phyloP scores from a whole-genome alignment of 805 yeast species.

The Schwanniomyces pseudopolymorphus region DNA sequence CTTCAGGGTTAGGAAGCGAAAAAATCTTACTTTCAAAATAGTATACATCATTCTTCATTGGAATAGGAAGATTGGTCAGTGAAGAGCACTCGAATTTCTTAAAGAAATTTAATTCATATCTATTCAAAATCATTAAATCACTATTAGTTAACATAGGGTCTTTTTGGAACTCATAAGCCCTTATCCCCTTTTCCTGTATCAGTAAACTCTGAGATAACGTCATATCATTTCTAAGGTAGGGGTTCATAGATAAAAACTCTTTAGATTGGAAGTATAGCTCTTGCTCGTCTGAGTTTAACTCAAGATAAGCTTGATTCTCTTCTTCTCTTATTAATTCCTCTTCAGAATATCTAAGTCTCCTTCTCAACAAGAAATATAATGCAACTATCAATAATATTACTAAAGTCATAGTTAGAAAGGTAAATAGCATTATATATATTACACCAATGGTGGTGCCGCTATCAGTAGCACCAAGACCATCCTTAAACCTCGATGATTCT shows the following conservation, averaged over 20 bases:
- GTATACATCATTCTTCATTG: slow-evolving; percentile 77
- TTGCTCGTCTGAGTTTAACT: slow-evolving; percentile 66
- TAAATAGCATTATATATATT: not conserved
- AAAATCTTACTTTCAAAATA: slow-evolving; percentile 87
- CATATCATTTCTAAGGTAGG: slow-evolving; percentile 42
- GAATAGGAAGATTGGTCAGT: slow-evolving; percentile 83
- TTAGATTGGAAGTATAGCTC: slow-evolving; percentile 67
- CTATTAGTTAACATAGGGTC: slow-evolving; percentile 54
- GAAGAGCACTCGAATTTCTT: slow-evolving; percentile 63
- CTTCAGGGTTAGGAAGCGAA: slow-evolving; percentile 58
- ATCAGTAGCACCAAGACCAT: not conserved
- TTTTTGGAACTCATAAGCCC: slow-evolving; percentile 85
- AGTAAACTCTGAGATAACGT: slow-evolving; percentile 58
- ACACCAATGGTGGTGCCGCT: not conserved
- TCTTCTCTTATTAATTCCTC: slow-evolving; percentile 60
- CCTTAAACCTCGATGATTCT: not conserved
- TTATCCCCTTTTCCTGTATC: slow-evolving; percentile 84
- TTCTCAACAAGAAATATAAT: slow-evolving; percentile 9
- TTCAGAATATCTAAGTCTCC: slow-evolving; percentile 33
- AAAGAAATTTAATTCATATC: slow-evolving; percentile 58
- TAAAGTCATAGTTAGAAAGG: slow-evolving; percentile 4
- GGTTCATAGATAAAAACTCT: slow-evolving; percentile 39
- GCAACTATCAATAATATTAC: slow-evolving; percentile 6
- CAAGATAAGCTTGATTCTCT: slow-evolving; percentile 54
- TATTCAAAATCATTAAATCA: slow-evolving; percentile 62